phyloP scores from a whole-genome alignment of 441 rosid genomes.

The Lepidium campestre region DNA sequence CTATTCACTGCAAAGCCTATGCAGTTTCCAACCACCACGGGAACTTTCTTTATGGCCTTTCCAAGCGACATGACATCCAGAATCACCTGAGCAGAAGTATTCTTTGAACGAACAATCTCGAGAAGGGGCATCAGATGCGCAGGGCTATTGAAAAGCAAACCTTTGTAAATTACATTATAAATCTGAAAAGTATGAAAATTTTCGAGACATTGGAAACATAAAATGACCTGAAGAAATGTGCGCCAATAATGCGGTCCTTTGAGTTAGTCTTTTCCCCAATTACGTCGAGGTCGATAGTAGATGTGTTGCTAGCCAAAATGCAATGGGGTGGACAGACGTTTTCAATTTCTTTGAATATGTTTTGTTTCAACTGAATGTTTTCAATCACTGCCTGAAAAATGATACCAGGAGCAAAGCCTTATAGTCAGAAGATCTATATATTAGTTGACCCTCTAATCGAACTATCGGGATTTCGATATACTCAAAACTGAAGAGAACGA shows the following conservation, averaged over 20 bases:
- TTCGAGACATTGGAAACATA: neutral
- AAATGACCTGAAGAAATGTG: constrained; percentile 91
- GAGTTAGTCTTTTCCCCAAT: constrained; percentile 75
- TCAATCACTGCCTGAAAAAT: constrained; percentile 88
- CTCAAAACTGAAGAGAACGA: constrained; percentile 6
- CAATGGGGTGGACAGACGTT: constrained; percentile 74
- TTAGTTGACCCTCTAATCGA: neutral
- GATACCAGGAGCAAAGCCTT: neutral
- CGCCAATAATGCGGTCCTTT: constrained; percentile 81
- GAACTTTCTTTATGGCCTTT: constrained; percentile 80
- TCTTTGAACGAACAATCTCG: constrained; percentile 84
- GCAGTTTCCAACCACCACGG: constrained; percentile 95
- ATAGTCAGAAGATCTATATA: constrained; percentile 1
- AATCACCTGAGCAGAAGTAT: constrained; percentile 80
- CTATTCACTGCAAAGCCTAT: constrained; percentile 95
- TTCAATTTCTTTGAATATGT: constrained; percentile 76
- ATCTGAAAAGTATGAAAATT: neutral
- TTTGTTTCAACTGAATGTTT: constrained; percentile 76
- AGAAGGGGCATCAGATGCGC: constrained; percentile 97
- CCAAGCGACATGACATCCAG: constrained; percentile 91
- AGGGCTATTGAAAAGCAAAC: constrained; percentile 51
- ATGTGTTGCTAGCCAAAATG: constrained; percentile 90
- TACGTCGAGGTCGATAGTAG: constrained; percentile 70
- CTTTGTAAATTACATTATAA: neutral
- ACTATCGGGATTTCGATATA: neutral